These are phyloP conservation scores for Epichloe gansuensis DNA, from an alignment of 2,329 filamentous ascomycete genomes.

Conservation along the genomic window DNA sequence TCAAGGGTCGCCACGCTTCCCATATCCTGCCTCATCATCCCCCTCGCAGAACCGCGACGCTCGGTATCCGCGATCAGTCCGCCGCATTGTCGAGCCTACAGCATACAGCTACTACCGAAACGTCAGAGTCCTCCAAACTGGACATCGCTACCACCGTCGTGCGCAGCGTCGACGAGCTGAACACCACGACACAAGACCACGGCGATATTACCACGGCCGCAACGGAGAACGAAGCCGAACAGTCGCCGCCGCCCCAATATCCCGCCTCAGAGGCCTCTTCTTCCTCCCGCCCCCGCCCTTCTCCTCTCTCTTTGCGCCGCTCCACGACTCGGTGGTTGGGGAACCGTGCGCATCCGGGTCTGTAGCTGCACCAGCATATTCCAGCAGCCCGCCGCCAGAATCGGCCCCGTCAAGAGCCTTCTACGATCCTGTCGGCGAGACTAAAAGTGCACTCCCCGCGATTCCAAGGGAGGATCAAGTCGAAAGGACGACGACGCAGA, in stretches of 20 bases:
- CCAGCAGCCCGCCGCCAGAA: conserved; percentile 22
- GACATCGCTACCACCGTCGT: conserved; percentile 20
- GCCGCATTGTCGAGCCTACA: conserved; percentile 27
- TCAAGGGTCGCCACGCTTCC: neutral
- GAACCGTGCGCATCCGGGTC: conserved; percentile 25
- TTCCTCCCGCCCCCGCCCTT: conserved; percentile 45
- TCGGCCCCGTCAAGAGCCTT: conserved; percentile 27
- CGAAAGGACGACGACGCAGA: conserved; percentile 76
- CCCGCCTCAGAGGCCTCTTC: conserved; percentile 42
- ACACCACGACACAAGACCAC: conserved; percentile 11
- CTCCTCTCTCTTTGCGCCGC: conserved; percentile 43
- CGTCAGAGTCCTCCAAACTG: conserved; percentile 20
- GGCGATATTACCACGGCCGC: conserved; percentile 12
- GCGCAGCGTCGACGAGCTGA: conserved; percentile 14
- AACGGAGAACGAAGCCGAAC: conserved; percentile 20
- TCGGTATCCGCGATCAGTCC: conserved; percentile 16
- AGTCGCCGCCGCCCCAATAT: conserved; percentile 48
- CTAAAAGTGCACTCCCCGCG: conserved; percentile 71
- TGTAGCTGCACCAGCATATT: conserved; percentile 44
- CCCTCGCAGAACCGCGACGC: conserved; percentile 7
- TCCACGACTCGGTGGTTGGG: conserved; percentile 21
- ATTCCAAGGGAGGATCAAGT: conserved; percentile 64
- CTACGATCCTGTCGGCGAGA: conserved; percentile 52
- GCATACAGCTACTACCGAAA: conserved; percentile 21
- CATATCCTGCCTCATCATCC: neutral